phyloP scores from a whole-genome alignment of 2,329 filamentous ascomycete genomes.

The Cordyceps javanica region DNA sequence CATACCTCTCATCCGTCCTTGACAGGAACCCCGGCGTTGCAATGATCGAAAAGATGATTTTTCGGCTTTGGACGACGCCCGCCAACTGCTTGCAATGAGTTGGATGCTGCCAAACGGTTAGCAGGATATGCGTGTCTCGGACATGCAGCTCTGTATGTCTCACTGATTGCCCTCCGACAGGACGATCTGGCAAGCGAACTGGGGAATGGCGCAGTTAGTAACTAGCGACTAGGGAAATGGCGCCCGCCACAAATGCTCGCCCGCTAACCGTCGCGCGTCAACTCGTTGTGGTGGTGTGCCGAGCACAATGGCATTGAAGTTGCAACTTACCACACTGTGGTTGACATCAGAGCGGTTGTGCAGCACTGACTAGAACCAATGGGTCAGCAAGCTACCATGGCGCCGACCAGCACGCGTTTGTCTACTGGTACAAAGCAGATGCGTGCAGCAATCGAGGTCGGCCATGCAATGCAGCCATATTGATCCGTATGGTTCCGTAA shows the following conservation, averaged over 20 bases:
- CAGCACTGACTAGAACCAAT: background rate
- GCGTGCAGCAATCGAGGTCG: background rate
- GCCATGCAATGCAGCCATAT: background rate
- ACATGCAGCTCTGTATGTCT: slow-evolving; percentile 32
- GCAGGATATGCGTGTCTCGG: slow-evolving; percentile 26
- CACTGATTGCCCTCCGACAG: slow-evolving; percentile 29
- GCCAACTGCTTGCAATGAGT: background rate
- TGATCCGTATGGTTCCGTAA: background rate
- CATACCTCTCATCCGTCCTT: too few species aligned
- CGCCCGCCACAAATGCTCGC: background rate
- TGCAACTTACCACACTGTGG: background rate
- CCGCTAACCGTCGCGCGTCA: background rate
- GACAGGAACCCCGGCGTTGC: background rate
- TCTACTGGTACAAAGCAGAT: background rate
- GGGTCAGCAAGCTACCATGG: background rate
- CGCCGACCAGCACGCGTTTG: background rate
- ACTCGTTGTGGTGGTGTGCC: background rate
- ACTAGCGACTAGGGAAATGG: background rate
- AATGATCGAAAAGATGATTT: too few species aligned
- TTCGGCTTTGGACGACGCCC: background rate
- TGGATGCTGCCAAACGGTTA: background rate
- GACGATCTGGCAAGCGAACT: slow-evolving; percentile 21
- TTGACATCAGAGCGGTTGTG: background rate
- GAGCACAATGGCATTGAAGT: background rate
- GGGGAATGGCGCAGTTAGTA: background rate